Evolutionary conservation across 179 eudicot species (phyloP).

Genomic region (Beta corolliflora): DNA sequence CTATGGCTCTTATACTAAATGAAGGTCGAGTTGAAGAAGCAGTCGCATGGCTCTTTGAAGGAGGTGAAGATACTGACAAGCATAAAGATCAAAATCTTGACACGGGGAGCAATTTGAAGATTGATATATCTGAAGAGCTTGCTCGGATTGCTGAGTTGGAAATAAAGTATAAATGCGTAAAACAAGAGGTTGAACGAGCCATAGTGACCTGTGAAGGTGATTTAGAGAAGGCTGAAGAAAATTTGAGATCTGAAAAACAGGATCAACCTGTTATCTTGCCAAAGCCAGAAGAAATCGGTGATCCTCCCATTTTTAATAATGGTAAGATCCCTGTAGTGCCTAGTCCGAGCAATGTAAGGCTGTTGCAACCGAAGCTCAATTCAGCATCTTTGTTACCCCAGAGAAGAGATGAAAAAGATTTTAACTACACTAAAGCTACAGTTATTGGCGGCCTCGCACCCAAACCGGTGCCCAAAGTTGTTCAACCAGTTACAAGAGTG

Average conservation of each 20-base stretch:
- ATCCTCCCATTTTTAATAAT: constrained; percentile 39
- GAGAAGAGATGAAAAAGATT: constrained; percentile 74
- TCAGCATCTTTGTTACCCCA: constrained; percentile 39
- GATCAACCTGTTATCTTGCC: constrained; percentile 46
- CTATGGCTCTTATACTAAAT: constrained; percentile 83
- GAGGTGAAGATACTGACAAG: constrained; percentile 59
- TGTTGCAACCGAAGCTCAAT: constrained; percentile 47
- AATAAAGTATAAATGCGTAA: constrained; percentile 61
- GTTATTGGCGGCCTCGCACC: constrained; percentile 41
- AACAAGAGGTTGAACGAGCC: constrained; percentile 86
- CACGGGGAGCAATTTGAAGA: constrained; percentile 62
- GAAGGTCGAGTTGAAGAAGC: constrained; percentile 86
- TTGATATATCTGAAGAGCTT: constrained; percentile 87
- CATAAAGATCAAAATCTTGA: constrained; percentile 50
- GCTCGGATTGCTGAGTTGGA: constrained; percentile 70
- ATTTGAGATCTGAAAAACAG: constrained; percentile 56
- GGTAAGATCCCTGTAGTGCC: constrained; percentile 36
- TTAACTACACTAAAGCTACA: constrained; percentile 62
- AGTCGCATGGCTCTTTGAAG: constrained; percentile 78
- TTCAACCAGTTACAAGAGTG: constrained; percentile 46
- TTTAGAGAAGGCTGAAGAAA: constrained; percentile 74
- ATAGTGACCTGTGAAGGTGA: constrained; percentile 88
- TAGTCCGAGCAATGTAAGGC: constrained; percentile 40
- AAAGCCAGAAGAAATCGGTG: constrained; percentile 58
- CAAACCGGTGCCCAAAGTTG: constrained; percentile 48